Percentiles rank a stretch among this genome's conserved stretches.
These are phyloP conservation scores for Tubosaeta sp. DNA, from an alignment of 768 basidiomycete species.

Conservation along the genomic window DNA sequence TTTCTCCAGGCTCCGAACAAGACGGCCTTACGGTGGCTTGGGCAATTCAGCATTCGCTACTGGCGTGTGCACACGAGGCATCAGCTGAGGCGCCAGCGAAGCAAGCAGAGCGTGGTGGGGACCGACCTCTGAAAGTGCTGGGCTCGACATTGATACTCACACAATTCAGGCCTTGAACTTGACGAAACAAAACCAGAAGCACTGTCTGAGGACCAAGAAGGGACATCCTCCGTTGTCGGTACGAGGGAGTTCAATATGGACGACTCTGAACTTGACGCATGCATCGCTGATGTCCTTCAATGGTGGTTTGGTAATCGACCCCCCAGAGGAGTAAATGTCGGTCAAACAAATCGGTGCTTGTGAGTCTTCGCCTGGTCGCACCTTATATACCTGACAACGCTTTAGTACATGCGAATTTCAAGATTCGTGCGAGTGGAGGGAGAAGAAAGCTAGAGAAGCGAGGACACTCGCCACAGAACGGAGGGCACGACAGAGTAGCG, in stretches of 20 bases:
- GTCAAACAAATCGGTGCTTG: conserved; percentile 61
- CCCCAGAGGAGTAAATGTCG: conserved; percentile 64
- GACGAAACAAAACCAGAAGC: neutral
- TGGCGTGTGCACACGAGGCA: conserved; percentile 10
- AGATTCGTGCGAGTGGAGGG: conserved; percentile 77
- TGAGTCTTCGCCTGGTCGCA: conserved; percentile 35
- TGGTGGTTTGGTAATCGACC: conserved; percentile 77
- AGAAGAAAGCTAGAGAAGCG: conserved; percentile 41
- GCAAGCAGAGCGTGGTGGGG: conserved; percentile 10
- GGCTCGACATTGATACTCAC: conserved; percentile 1
- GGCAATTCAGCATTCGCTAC: conserved; percentile 29
- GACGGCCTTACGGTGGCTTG: conserved; percentile 24
- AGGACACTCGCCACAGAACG: neutral
- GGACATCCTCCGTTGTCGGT: conserved; percentile 54
- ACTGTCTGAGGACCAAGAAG: neutral
- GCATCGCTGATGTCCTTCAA: conserved; percentile 51
- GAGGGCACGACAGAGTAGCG: neutral
- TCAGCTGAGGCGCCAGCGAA: neutral
- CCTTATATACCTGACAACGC: neutral
- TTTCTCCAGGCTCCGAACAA: conserved; percentile 3
- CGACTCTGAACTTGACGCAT: conserved; percentile 44
- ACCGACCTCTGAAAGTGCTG: neutral
- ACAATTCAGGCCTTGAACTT: neutral
- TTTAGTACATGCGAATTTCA: conserved; percentile 69
- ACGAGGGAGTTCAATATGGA: conserved; percentile 56